Percentiles rank a stretch among this genome's conserved stretches.
Evolutionary conservation across 2,329 filamentous ascomycete genomes (phyloP).

Genomic region (Ascochyta rabiei): DNA sequence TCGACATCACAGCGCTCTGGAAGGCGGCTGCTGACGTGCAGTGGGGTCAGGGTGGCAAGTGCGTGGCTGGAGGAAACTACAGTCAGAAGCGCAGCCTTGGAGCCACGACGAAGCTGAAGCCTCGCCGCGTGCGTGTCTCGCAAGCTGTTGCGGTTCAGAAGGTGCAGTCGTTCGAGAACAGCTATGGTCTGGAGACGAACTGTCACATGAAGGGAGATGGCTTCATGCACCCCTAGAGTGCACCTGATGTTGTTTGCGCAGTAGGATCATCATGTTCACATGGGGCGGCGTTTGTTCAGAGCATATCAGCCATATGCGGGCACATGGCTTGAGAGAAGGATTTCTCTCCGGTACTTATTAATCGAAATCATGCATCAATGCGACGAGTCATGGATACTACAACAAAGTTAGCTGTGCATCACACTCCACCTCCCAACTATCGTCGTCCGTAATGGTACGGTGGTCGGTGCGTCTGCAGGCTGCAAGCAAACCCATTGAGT

Average conservation of each 20-base stretch:
- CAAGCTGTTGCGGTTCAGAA: constrained; percentile 27
- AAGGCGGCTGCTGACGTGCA: constrained; percentile 47
- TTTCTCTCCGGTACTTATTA: constrained; percentile 8
- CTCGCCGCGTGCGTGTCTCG: constrained; percentile 22
- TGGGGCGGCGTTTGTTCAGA: constrained; percentile 8
- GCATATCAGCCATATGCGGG: constrained; percentile 8
- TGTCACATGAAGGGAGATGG: constrained; percentile 37
- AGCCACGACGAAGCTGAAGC: constrained; percentile 34
- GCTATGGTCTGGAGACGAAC: constrained; percentile 38
- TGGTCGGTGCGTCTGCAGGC: not conserved
- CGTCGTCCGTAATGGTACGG: not conserved
- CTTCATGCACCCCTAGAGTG: constrained; percentile 43
- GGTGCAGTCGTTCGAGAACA: constrained; percentile 34
- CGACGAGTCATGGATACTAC: constrained; percentile 11
- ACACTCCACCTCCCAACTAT: not conserved
- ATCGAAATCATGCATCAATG: not conserved
- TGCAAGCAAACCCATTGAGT: not conserved
- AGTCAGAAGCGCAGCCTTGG: constrained; percentile 28
- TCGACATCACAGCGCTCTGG: constrained; percentile 47
- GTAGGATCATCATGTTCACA: not conserved
- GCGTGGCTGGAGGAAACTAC: constrained; percentile 33
- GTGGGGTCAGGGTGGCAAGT: constrained; percentile 42
- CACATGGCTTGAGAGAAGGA: constrained; percentile 1
- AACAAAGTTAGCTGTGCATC: not conserved
- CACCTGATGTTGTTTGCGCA: constrained; percentile 1